Base-by-base conservation (phyloP, 1,284 basidiomycete genomes). In the Uromyces viciae-fabae region DNA sequence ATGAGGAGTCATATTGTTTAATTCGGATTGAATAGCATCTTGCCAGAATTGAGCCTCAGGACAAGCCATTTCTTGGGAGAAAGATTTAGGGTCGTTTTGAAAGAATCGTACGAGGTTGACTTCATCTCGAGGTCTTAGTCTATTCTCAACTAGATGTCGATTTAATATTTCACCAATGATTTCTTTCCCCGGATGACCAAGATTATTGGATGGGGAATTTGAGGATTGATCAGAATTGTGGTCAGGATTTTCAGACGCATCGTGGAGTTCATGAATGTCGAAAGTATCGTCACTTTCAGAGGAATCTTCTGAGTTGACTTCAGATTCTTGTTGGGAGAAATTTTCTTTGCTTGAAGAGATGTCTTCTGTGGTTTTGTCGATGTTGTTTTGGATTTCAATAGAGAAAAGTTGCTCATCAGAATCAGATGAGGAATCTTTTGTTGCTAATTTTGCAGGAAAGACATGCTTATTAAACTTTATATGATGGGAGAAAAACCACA, bases 391-490 rank as follows among this genome's bases (percentile, higher is more conserved):
- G n/a, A n/a, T n/a, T n/a, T n/a, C n/a, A n/a, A n/a, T n/a, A n/a
- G n/a, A n/a, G n/a, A n/a, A n/a, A n/a, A n/a, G n/a, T n/a, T n/a
- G n/a, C n/a, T n/a, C n/a, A n/a, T n/a, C n/a, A n/a, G n/a, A n/a
- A n/a, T n/a, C n/a, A n/a, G n/a, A n/a, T n/a, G n/a, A n/a, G n/a
- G n/a, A n/a, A n/a, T n/a, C n/a, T n/a, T n/a, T n/a, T n/a, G n/a
- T n/a, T n/a, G n/a, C n/a, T n/a, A n/a, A n/a, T n/a, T n/a, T n/a
- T n/a, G 31, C 19, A 33, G 69, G 69, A 46, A 72, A 72, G 28
- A 43, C 52, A n/a, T 49, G 17, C 31, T 72, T 25, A 52, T 72
- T n/a, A n/a, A 72, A 72, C 28, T 49, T 54, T 11, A 72, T 15
- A 72, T 72, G 42, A n/a, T 72, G 42, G 8, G 69, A 28, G 31